phyloP scores from a whole-genome alignment of 495 filamentous ascomycete genomes.

The Penicillium roqueforti region DNA sequence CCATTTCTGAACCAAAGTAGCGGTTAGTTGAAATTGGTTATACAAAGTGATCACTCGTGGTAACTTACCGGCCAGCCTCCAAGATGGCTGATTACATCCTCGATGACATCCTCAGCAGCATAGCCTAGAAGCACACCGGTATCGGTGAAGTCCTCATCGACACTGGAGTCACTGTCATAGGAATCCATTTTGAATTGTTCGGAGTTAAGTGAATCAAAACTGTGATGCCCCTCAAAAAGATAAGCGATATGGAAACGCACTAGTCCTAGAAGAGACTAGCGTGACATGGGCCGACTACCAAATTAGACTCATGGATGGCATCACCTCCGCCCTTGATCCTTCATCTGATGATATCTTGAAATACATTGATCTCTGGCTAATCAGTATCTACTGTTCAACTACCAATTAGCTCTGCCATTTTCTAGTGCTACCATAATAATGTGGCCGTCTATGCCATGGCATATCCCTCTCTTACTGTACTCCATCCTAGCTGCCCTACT shows the following conservation, averaged over 20 bases:
- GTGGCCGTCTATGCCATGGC: neutral
- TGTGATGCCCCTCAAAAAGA: conserved; percentile 25
- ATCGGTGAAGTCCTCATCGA: conserved; percentile 68
- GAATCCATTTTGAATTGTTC: conserved; percentile 58
- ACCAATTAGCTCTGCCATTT: neutral
- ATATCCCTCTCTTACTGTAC: conserved; percentile 2
- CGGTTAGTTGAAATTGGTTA: conserved; percentile 6
- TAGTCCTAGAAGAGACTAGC: neutral
- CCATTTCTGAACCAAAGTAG: conserved; percentile 63
- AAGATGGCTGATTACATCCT: conserved; percentile 83
- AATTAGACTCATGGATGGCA: neutral
- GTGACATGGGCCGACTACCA: neutral
- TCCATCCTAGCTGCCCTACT: conserved; percentile 15
- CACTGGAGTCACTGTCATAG: conserved; percentile 73
- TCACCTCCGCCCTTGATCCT: neutral
- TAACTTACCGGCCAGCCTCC: conserved; percentile 77
- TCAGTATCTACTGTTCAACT: neutral
- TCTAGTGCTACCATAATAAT: neutral
- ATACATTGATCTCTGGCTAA: neutral
- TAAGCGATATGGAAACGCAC: conserved; percentile 25
- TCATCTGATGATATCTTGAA: neutral
- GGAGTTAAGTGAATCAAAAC: conserved; percentile 6
- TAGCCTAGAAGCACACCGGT: conserved; percentile 92
- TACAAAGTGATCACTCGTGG: neutral
- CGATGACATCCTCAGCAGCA: conserved; percentile 73